Conservation (phyloP, 345 rosid species). For the Iberis pinnata region DNA sequence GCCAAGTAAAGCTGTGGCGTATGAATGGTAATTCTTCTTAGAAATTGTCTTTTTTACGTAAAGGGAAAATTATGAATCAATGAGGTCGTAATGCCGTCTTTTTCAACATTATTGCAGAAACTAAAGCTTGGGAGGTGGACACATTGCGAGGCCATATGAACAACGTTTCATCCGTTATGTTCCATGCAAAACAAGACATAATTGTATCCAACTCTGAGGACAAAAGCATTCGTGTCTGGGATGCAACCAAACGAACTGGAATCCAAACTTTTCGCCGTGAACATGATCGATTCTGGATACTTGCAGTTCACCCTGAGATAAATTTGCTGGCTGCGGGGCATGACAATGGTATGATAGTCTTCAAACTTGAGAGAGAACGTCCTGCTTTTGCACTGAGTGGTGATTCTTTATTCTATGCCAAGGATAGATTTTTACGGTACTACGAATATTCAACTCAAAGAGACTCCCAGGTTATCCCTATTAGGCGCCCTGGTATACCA, state of each 20-base stretch:
- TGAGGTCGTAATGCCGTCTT: no score
- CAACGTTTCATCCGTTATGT: conserved; percentile 92
- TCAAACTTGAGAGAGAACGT: conserved; percentile 92
- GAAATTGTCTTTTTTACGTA: neutral
- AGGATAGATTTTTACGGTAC: conserved; percentile 76
- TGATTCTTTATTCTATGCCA: conserved; percentile 70
- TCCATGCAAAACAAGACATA: conserved; percentile 89
- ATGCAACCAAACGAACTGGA: conserved; percentile 82
- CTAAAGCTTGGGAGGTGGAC: conserved; percentile 99
- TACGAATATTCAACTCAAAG: conserved; percentile 78
- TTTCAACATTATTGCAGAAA: conserved; percentile 48
- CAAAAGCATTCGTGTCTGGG: conserved; percentile 96
- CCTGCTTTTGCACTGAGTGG: conserved; percentile 91
- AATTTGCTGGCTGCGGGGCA: conserved; percentile 97
- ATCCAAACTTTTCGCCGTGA: conserved; percentile 92
- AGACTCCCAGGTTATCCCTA: conserved; percentile 80
- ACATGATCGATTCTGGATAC: conserved; percentile 94
- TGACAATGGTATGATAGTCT: conserved; percentile 94
- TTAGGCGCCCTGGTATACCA: conserved; percentile 72
- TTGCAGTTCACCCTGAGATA: conserved; percentile 89
- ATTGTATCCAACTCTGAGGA: conserved; percentile 98
- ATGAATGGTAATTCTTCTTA: conserved; percentile 61
- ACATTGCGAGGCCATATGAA: conserved; percentile 95
- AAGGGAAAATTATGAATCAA: neutral
- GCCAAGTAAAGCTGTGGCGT: conserved; percentile 96